Conservation (phyloP, 2,329 filamentous ascomycete species). For the Diatrype stigma region DNA sequence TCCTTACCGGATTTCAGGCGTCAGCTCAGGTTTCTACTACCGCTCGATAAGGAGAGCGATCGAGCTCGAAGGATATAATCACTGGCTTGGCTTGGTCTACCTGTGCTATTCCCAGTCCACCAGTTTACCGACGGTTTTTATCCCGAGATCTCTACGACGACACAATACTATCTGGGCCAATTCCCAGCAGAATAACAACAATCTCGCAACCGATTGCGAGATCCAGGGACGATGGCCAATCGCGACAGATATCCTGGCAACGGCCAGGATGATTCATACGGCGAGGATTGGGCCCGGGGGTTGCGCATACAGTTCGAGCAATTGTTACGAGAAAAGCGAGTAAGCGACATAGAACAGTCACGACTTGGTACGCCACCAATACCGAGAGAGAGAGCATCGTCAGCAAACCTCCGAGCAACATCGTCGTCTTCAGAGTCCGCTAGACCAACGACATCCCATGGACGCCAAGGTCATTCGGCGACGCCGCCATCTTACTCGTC, state of each 20-base stretch:
- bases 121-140: too few relatives aligned
- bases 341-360: constrained; percentile 72
- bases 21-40: too few relatives aligned
- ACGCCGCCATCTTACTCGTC: constrained; percentile 58
- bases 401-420: constrained; percentile 40
- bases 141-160: not conserved
- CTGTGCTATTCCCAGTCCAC: too few relatives aligned
- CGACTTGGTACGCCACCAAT: constrained; percentile 52
- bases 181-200: not conserved
- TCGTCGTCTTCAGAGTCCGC: constrained; percentile 34
- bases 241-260: constrained; percentile 15
- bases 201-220: not conserved
- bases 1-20: too few relatives aligned
- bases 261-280: constrained; percentile 40
- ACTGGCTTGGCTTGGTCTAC: too few relatives aligned
- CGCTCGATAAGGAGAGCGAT: too few relatives aligned
- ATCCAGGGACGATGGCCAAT: constrained; percentile 18
- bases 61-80: too few relatives aligned
- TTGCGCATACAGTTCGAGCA: constrained; percentile 83
- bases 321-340: constrained; percentile 77
- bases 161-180: not conserved
- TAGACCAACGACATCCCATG: constrained; percentile 42
- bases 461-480: constrained; percentile 10
- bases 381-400: constrained; percentile 47
- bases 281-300: constrained; percentile 73